A percentile compares a stretch with the other conserved stretches of the same genome.
phyloP scores from a whole-genome alignment of 768 basidiomycete species.

The Russula sp. region DNA sequence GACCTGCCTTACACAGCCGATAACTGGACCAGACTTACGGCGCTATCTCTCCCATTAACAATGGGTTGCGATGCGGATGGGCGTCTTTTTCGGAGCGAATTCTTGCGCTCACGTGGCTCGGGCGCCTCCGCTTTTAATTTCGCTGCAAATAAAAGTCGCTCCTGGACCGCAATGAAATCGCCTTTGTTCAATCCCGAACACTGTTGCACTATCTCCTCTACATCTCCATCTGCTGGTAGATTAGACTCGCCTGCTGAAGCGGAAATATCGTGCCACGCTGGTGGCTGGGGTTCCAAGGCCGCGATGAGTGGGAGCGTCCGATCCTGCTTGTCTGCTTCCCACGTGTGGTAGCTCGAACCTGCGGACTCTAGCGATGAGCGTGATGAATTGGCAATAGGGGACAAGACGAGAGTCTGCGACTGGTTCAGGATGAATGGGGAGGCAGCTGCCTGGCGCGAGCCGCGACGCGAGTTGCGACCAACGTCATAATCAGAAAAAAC shows the following conservation, averaged over 20 bases:
- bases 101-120: constrained; percentile 55
- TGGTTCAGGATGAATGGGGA: constrained; percentile 48
- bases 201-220: constrained; percentile 60
- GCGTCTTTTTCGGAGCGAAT: constrained; percentile 67
- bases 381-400: constrained; percentile 67
- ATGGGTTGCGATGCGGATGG: constrained; percentile 83
- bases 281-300: constrained; percentile 43
- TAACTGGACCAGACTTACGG: constrained; percentile 29
- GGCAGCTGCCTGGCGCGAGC: constrained; percentile 29
- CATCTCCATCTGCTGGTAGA: constrained; percentile 46
- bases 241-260: constrained; percentile 39
- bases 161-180: constrained; percentile 70
- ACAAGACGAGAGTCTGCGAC: constrained; percentile 57
- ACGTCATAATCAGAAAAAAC: constrained; percentile 40
- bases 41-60: constrained; percentile 47
- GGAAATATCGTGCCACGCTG: constrained; percentile 60
- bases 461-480: constrained; percentile 3
- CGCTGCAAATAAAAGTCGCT: constrained; percentile 63
- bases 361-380: constrained; percentile 73
- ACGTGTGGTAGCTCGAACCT: constrained; percentile 84
- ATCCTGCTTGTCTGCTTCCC: constrained; percentile 56
- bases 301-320: constrained; percentile 48
- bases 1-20: neutral
- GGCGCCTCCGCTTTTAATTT: constrained; percentile 49
- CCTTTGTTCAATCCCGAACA: constrained; percentile 62